phyloP scores from a whole-genome alignment of 495 filamentous ascomycete species.

The Xylaria scruposa region DNA sequence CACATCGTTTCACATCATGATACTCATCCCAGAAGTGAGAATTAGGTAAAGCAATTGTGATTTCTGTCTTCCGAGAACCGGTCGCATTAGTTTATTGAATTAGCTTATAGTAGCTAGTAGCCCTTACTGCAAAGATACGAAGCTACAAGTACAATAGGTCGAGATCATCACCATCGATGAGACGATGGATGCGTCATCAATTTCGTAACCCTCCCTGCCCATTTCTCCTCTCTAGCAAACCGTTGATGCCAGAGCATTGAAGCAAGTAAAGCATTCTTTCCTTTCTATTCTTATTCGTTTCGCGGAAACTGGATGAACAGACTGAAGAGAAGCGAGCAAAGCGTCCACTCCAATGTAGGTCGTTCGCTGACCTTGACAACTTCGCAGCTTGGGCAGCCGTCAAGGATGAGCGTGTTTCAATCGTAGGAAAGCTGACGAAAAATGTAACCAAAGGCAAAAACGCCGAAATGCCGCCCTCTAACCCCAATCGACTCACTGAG shows the following conservation, averaged over 20 bases:
- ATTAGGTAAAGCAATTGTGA: background rate
- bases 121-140: background rate
- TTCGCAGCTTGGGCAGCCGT: background rate
- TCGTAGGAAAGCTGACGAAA: background rate
- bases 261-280: background rate
- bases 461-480: conserved; percentile 4
- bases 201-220: background rate
- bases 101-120: background rate
- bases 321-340: background rate
- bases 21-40: background rate
- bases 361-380: background rate
- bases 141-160: conserved; percentile 1
- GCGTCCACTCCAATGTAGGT: background rate
- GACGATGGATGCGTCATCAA: background rate
- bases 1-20: background rate
- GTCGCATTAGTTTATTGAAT: background rate
- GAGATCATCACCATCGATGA: background rate
- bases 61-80: background rate
- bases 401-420: background rate
- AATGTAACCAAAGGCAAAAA: background rate
- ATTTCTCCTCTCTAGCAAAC: conserved; percentile 9
- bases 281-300: background rate
- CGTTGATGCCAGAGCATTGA: background rate
- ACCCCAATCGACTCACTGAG: background rate
- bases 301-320: background rate